Evolutionary conservation across 208 protist genomes (phyloP).

Genomic region (Crithidia bombi): DNA sequence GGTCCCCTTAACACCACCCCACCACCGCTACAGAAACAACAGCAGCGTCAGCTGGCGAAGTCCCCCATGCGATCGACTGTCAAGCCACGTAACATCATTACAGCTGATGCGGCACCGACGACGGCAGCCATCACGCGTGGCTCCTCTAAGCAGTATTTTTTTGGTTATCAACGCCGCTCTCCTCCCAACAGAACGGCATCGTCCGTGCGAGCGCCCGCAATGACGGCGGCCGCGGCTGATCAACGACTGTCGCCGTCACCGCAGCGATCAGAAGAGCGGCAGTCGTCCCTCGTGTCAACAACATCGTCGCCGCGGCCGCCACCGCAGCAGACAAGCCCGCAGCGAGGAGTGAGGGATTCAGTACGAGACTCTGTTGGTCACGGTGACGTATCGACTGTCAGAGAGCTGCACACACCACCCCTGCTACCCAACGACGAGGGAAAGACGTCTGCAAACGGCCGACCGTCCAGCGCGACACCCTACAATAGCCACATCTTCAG

Average conservation of each 20-base stretch:
- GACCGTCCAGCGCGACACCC: constrained; percentile 5
- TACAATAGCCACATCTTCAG: constrained; percentile 14
- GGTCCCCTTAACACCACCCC: not conserved
- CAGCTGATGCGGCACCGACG: not conserved
- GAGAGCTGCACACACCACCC: too few species aligned
- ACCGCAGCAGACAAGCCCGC: constrained; percentile 1
- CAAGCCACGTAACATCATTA: constrained; percentile 1
- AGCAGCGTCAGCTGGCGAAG: constrained; percentile 16
- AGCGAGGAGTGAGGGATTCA: too few species aligned
- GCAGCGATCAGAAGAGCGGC: not conserved
- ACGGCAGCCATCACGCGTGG: not conserved
- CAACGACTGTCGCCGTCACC: not conserved
- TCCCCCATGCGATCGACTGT: constrained; percentile 9
- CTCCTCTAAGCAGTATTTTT: constrained; percentile 18
- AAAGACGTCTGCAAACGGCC: not conserved
- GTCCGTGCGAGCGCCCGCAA: not conserved
- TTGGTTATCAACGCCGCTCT: constrained; percentile 9
- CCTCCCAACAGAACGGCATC: not conserved
- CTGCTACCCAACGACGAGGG: too few species aligned
- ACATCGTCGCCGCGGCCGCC: not conserved
- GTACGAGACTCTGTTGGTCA: too few species aligned
- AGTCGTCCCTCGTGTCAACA: not conserved
- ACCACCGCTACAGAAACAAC: not conserved
- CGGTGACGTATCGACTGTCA: too few species aligned
- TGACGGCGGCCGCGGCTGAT: not conserved